Percentiles rank a stretch among this genome's conserved stretches.
These are phyloP conservation scores for Lactarius quietus DNA, from an alignment of 768 basidiomycete species.

Conservation along the genomic window DNA sequence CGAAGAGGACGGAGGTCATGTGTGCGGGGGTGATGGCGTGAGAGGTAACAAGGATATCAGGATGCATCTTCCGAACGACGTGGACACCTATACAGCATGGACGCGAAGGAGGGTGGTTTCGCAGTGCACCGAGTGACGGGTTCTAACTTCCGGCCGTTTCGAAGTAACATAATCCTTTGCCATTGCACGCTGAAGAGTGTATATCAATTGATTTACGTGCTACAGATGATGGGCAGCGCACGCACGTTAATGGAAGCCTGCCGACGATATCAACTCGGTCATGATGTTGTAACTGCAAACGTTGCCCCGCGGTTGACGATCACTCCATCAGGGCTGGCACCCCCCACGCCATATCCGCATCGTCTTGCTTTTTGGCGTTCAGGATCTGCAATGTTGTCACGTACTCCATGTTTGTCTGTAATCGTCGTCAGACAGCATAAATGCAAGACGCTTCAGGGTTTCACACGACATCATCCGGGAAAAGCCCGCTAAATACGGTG, in stretches of 20 bases:
- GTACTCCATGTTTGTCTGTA: too few relatives aligned
- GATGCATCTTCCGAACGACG: slow-evolving; percentile 42
- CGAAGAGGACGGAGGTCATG: slow-evolving; percentile 56
- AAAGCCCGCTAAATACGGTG: slow-evolving; percentile 49
- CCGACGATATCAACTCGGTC: slow-evolving; percentile 49
- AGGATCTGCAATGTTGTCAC: too few relatives aligned
- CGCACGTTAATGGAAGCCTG: slow-evolving; percentile 46
- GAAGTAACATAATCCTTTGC: slow-evolving; percentile 29
- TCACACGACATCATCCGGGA: slow-evolving; percentile 55
- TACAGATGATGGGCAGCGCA: slow-evolving; percentile 15
- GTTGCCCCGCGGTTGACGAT: slow-evolving; percentile 39
- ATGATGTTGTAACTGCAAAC: slow-evolving; percentile 47
- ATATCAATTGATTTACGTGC: slow-evolving; percentile 10
- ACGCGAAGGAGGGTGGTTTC: not conserved
- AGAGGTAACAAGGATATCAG: slow-evolving; percentile 47
- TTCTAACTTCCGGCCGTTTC: slow-evolving; percentile 16
- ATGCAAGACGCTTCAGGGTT: too few relatives aligned
- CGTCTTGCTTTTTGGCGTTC: slow-evolving; percentile 46
- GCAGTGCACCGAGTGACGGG: slow-evolving; percentile 49
- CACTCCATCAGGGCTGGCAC: slow-evolving; percentile 25
- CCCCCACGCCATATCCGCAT: slow-evolving; percentile 43
- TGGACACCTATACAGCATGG: slow-evolving; percentile 48
- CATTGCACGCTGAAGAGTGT: slow-evolving; percentile 29
- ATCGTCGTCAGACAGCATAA: too few relatives aligned
- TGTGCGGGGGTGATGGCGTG: slow-evolving; percentile 48